These are phyloP conservation scores for Penicillium malachiteum DNA, from an alignment of 495 filamentous ascomycete species.

Conservation along the genomic window DNA sequence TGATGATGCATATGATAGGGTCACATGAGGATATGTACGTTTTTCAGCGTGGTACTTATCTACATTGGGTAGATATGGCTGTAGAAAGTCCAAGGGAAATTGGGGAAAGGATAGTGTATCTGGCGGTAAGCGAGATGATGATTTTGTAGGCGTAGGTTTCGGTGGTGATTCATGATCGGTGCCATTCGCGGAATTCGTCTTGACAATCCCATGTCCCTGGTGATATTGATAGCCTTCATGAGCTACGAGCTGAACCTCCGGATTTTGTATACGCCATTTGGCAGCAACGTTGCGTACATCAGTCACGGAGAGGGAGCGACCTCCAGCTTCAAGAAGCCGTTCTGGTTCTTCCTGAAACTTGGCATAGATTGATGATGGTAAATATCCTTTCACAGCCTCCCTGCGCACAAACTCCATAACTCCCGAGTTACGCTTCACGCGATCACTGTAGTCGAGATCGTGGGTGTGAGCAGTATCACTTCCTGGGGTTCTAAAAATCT, in stretches of 20 bases:
- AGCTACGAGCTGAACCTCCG: constrained; percentile 44
- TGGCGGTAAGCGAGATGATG: constrained; percentile 34
- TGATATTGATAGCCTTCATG: constrained; percentile 54
- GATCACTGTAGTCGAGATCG: constrained; percentile 52
- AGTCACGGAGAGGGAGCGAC: constrained; percentile 48
- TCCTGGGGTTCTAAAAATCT: constrained; percentile 40
- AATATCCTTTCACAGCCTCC: constrained; percentile 52
- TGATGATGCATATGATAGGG: constrained; percentile 86
- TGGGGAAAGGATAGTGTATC: constrained; percentile 48
- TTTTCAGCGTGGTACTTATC: constrained; percentile 18
- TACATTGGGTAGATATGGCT: constrained; percentile 43
- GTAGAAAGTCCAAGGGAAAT: constrained; percentile 44
- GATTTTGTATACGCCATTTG: constrained; percentile 52
- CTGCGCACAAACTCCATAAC: constrained; percentile 51
- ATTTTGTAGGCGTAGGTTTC: constrained; percentile 11
- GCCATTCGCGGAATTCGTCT: constrained; percentile 20
- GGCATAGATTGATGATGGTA: constrained; percentile 53
- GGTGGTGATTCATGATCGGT: constrained; percentile 14
- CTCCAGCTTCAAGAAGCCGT: constrained; percentile 49
- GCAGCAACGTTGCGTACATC: constrained; percentile 53
- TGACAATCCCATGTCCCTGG: constrained; percentile 51
- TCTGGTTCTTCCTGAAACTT: constrained; percentile 50
- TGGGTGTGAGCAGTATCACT: constrained; percentile 47
- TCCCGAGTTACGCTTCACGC: constrained; percentile 52
- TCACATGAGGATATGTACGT: constrained; percentile 53